A percentile compares a stretch with the other conserved stretches of the same genome.
phyloP scores from a whole-genome alignment of 441 rosid genomes.

The Gossypium gossypioides region DNA sequence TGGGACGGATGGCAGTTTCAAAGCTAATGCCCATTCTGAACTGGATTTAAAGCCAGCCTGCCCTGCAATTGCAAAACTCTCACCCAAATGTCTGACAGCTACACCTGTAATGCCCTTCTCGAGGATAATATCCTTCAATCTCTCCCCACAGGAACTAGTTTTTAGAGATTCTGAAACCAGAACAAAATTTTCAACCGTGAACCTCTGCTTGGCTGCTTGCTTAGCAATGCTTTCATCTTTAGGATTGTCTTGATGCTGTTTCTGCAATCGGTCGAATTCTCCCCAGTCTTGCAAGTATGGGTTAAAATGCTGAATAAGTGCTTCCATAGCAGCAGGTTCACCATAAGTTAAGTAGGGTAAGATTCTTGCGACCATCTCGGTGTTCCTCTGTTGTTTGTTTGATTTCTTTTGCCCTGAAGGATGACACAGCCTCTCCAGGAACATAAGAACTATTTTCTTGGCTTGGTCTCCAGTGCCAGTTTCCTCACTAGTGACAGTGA shows the following conservation, averaged over 20 bases:
- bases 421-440: conserved; percentile 89
- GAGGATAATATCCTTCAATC: conserved; percentile 86
- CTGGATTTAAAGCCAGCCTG: conserved; percentile 74
- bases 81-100: conserved; percentile 77
- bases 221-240: conserved; percentile 67
- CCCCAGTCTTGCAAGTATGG: conserved; percentile 88
- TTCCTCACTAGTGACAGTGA: conserved; percentile 80
- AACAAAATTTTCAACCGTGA: conserved; percentile 87
- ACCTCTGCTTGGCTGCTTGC: conserved; percentile 74
- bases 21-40: conserved; percentile 65
- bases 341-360: conserved; percentile 99
- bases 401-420: conserved; percentile 89
- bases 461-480: conserved; percentile 94
- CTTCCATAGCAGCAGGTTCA: conserved; percentile 99
- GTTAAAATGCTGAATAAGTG: conserved; percentile 84
- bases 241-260: conserved; percentile 59
- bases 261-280: conserved; percentile 78
- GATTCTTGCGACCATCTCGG: conserved; percentile 99
- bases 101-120: conserved; percentile 81
- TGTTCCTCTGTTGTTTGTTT: conserved; percentile 96
- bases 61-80: conserved; percentile 66
- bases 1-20: conserved; percentile 86
- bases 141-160: conserved; percentile 99
- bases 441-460: conserved; percentile 96
- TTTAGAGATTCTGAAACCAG: conserved; percentile 97